Conservation (phyloP, 768 basidiomycete species). For the Lentinus brumalis region DNA sequence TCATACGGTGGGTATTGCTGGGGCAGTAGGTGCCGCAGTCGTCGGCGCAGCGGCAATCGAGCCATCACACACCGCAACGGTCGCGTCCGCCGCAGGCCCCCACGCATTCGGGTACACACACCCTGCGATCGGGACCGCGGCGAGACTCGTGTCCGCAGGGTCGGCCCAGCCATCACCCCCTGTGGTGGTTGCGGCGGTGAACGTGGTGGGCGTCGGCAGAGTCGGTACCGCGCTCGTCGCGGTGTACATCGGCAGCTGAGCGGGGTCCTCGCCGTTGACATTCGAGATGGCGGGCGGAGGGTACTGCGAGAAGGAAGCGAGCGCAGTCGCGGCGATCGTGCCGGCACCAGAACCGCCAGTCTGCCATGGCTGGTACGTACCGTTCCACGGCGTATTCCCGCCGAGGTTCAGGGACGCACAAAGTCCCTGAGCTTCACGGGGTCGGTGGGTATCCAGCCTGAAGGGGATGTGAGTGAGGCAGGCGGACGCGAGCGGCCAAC, state of each 20-base stretch:
- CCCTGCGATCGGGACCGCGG: conserved; percentile 60
- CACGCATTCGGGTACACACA: conserved; percentile 69
- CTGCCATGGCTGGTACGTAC: conserved; percentile 63
- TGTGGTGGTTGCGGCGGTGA: conserved; percentile 42
- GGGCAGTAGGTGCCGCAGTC: neutral
- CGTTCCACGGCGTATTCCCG: conserved; percentile 46
- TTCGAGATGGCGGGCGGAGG: conserved; percentile 55
- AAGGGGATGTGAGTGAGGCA: neutral
- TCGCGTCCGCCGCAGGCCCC: conserved; percentile 23
- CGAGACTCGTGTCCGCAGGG: conserved; percentile 48
- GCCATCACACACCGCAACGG: conserved; percentile 24
- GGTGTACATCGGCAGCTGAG: conserved; percentile 64
- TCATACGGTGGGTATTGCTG: neutral
- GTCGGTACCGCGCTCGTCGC: conserved; percentile 59
- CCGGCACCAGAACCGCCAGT: conserved; percentile 65
- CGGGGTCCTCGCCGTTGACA: conserved; percentile 39
- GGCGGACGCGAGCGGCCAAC: neutral
- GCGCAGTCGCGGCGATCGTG: conserved; percentile 45
- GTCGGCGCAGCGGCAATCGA: conserved; percentile 10
- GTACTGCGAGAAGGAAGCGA: conserved; percentile 49
- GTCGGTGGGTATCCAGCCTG: conserved; percentile 74
- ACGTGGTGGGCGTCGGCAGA: conserved; percentile 55
- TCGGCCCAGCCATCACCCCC: conserved; percentile 62
- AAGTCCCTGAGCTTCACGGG: conserved; percentile 61
- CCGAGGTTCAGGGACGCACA: conserved; percentile 57